Evolutionary conservation across 1,284 basidiomycete species (phyloP).

Genomic region (Hemileia vastatrix): DNA sequence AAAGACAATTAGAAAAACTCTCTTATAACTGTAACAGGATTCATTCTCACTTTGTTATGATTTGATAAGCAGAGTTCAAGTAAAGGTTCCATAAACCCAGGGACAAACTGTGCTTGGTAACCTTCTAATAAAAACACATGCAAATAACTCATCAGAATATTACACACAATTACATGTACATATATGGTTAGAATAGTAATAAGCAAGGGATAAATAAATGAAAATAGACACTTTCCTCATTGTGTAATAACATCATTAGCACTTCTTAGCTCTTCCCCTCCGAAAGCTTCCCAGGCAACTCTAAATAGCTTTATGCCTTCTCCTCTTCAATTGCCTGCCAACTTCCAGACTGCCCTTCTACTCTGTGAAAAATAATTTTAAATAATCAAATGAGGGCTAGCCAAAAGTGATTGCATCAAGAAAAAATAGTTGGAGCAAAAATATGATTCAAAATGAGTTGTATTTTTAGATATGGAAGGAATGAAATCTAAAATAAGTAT

Average conservation of each 20-base stretch:
- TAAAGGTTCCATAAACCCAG: constrained; percentile 77
- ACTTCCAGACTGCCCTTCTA: constrained; percentile 86
- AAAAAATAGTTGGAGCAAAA: constrained; percentile 75
- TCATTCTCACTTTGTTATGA: constrained; percentile 80
- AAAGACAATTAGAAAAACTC: too few species aligned
- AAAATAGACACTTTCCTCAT: constrained; percentile 6
- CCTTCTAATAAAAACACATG: constrained; percentile 9
- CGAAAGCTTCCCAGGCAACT: constrained; percentile 77
- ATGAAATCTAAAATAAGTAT: constrained; percentile 73
- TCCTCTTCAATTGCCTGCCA: constrained; percentile 86
- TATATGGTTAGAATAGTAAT: not conserved
- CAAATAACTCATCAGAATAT: not conserved
- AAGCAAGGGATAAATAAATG: not conserved
- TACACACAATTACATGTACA: not conserved
- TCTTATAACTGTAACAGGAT: constrained; percentile 55
- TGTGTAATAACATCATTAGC: constrained; percentile 51
- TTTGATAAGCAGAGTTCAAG: constrained; percentile 88
- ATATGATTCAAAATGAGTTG: constrained; percentile 56
- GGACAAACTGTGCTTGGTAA: constrained; percentile 47
- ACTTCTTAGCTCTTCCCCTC: constrained; percentile 52
- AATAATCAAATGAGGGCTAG: constrained; percentile 81
- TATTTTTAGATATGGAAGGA: constrained; percentile 49
- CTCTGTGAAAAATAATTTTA: constrained; percentile 92
- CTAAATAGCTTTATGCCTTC: constrained; percentile 78
- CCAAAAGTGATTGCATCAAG: constrained; percentile 72